Base-by-base conservation (phyloP, 129 eudicot genomes). In the Ambrosia trifida region DNA sequence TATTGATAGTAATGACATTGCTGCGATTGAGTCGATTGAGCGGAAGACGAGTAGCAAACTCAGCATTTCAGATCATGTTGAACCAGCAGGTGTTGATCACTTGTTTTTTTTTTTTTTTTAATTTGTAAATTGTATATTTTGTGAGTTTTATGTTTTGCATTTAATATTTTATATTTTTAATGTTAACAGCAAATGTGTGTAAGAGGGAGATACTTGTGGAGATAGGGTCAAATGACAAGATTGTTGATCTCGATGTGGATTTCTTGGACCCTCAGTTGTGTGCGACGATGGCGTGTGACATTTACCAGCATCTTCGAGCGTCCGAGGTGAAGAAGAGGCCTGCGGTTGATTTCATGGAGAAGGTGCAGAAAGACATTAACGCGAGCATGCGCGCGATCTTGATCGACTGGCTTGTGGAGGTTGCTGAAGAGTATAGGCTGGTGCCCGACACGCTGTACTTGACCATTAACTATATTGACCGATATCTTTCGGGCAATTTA, bases 321-420 rank as follows among this genome's bases (percentile, higher is more conserved):
- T 73, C 97, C 3, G 99, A 90, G 96, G 98, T 66, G 24, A 85
- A 87, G 85, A 90, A 87, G 73, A 87, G 97, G 69, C 99, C 99
- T 41, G 52, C 91, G 7, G 41, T 75, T 32, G 96, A 90, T 70
- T 94, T 87, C 81, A 94, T 94, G 96, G 96, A 90, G 76, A 94
- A 68, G 79, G 85, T 94, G 5, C 99, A 94, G 73, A 89, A 86
- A 66, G 99, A 94, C 68, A 87, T 94, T n/a, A 94, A 84, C 78
- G 57, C 96, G 19, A 88, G 96, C 84, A 94, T 94, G 99, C 87
- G 99, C 7, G 87, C 93, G 31, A 94, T 94, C 52, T 80, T 94
- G 3, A 73, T 94, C 9, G 99, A 94, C 75, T 94, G 99, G 99
- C 99, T 94, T 82, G 96, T 94, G 10, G 99, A 94, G 96, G 97